Conservation (phyloP, 164 flowering plant genomes). For the Liquidambar formosana region DNA sequence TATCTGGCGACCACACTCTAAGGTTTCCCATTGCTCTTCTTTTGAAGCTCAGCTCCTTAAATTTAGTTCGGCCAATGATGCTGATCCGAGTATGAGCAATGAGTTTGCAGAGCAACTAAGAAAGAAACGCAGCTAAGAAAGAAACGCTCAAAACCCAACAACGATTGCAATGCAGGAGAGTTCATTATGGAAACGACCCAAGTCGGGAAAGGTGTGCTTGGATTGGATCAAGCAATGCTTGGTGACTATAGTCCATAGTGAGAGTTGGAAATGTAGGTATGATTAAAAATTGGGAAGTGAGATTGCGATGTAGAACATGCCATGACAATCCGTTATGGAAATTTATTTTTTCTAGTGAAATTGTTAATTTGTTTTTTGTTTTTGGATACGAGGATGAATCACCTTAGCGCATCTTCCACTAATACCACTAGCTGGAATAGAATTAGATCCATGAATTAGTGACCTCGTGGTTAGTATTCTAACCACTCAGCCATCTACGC, state of each 20-base stretch:
- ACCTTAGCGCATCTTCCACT: no score
- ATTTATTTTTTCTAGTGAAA: no score
- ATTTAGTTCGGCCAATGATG: constrained; percentile 38
- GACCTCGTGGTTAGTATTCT: no score
- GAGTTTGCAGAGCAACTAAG: constrained; percentile 45
- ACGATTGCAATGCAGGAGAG: constrained; percentile 44
- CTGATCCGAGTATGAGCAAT: constrained; percentile 47
- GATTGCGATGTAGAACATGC: constrained; percentile 53
- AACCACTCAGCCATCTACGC: no score
- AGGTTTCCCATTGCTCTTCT: constrained; percentile 77
- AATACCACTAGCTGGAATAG: no score
- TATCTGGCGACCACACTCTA: constrained; percentile 74
- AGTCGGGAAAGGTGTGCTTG: constrained; percentile 55
- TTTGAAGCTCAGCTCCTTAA: constrained; percentile 51
- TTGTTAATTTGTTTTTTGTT: no score
- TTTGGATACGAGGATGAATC: no score
- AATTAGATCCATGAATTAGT: no score
- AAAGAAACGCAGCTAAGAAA: constrained; percentile 31
- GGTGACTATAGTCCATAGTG: constrained; percentile 59
- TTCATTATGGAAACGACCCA: constrained; percentile 44
- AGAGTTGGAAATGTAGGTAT: constrained; percentile 64
- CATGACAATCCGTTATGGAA: no score
- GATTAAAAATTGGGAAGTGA: constrained; percentile 49
- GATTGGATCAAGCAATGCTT: constrained; percentile 52
- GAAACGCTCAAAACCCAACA: constrained; percentile 44